phyloP scores from a whole-genome alignment of 305 asterid genomes.

The Fraxinus floribunda region DNA sequence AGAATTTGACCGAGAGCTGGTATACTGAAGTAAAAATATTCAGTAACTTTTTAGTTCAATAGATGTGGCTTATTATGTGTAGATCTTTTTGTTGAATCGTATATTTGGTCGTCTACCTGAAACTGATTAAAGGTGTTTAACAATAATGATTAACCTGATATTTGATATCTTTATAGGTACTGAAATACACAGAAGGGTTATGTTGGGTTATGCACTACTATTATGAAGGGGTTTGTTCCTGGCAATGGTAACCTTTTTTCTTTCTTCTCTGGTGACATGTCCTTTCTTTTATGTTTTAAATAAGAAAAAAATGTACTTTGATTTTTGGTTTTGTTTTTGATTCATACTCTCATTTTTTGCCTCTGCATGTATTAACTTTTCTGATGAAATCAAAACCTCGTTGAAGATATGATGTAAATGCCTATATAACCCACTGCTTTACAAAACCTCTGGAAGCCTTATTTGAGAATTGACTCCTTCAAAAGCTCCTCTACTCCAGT shows the following conservation, averaged over 20 bases:
- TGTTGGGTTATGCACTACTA: slow-evolving; percentile 99
- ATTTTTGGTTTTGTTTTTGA: not conserved
- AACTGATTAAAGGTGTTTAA: not conserved
- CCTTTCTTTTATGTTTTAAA: slow-evolving; percentile 14
- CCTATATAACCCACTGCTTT: not conserved
- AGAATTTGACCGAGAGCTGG: not conserved
- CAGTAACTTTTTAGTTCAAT: not conserved
- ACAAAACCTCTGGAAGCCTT: not conserved
- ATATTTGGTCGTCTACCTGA: not conserved
- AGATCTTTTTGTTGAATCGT: not conserved
- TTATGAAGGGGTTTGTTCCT: slow-evolving; percentile 98
- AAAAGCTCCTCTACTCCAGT: not conserved
- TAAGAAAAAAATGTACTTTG: not conserved
- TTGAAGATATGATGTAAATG: not conserved
- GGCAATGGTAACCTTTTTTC: slow-evolving; percentile 76
- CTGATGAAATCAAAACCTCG: not conserved
- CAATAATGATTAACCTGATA: slow-evolving; percentile 8
- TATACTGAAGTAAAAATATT: not conserved
- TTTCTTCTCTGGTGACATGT: not conserved
- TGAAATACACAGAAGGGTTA: slow-evolving; percentile 84
- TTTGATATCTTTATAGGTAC: slow-evolving; percentile 51
- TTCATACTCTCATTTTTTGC: not conserved
- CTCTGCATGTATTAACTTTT: not conserved
- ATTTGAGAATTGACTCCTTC: not conserved
- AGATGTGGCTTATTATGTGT: not conserved